Percentiles rank a stretch among this genome's conserved stretches.
Evolutionary conservation across 352 stramenopile species (phyloP).

Genomic region (Pythium coloratum): DNA sequence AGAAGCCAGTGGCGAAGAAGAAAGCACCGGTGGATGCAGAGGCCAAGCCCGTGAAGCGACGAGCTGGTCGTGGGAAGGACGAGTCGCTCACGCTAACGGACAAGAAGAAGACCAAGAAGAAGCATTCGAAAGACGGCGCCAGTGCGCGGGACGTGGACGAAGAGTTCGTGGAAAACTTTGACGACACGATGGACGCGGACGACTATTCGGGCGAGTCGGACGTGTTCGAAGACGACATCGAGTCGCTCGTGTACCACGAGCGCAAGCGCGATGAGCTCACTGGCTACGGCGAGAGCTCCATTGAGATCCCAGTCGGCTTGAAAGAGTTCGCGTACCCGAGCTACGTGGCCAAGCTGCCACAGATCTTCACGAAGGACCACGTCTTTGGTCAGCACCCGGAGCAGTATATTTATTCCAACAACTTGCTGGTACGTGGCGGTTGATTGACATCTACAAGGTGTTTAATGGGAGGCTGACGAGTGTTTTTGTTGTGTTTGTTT

Average conservation of each 20-base stretch:
- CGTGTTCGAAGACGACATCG: slow-evolving; percentile 76
- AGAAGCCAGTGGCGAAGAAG: slow-evolving; percentile 11
- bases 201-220: slow-evolving; percentile 65
- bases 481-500: background rate
- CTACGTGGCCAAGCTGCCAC: slow-evolving; percentile 58
- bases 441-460: too few species aligned
- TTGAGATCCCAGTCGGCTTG: slow-evolving; percentile 49
- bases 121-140: slow-evolving; percentile 13
- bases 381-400: slow-evolving; percentile 63
- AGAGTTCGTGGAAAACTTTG: slow-evolving; percentile 43
- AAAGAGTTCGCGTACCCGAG: slow-evolving; percentile 56
- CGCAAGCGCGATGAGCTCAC: slow-evolving; percentile 39
- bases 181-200: slow-evolving; percentile 45
- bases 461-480: too few species aligned
- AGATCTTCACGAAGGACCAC: slow-evolving; percentile 53
- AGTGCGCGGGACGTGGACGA: slow-evolving; percentile 33
- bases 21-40: background rate
- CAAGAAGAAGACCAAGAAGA: slow-evolving; percentile 4
- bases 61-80: slow-evolving; percentile 9
- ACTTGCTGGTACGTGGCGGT: slow-evolving; percentile 48
- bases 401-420: slow-evolving; percentile 81
- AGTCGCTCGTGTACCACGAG: slow-evolving; percentile 61
- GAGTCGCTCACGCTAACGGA: background rate
- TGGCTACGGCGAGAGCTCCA: slow-evolving; percentile 47
- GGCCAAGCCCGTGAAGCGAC: slow-evolving; percentile 12